A percentile compares a stretch with the other conserved stretches of the same genome.
Evolutionary conservation across 2,329 filamentous ascomycete species (phyloP).

Genomic region (Fusarium oxysporum): DNA sequence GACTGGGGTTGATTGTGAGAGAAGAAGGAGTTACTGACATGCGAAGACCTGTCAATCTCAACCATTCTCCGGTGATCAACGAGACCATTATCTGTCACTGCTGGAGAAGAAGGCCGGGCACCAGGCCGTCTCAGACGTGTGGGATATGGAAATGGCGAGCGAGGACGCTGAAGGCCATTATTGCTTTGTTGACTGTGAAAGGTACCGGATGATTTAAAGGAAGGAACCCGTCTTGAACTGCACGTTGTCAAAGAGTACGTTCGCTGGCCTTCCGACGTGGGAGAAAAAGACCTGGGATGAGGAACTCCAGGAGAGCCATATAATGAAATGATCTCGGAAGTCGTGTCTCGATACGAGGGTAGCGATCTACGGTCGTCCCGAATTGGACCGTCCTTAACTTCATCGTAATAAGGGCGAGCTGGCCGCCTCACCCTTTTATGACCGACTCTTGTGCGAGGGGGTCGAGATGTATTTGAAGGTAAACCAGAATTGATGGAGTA

Average conservation of each 20-base stretch:
- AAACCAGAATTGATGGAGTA: constrained; percentile 62
- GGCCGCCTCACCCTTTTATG: constrained; percentile 47
- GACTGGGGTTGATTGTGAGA: background rate
- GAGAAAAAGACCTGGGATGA: constrained; percentile 56
- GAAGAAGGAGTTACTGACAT: constrained; percentile 51
- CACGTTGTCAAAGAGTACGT: constrained; percentile 68
- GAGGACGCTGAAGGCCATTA: constrained; percentile 61
- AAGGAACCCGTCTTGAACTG: constrained; percentile 59
- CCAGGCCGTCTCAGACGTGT: constrained; percentile 67
- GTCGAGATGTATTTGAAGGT: constrained; percentile 49
- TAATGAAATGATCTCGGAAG: constrained; percentile 67
- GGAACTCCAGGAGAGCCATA: constrained; percentile 64
- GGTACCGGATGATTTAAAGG: constrained; percentile 60
- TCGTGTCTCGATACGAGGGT: constrained; percentile 63
- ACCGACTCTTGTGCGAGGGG: constrained; percentile 46
- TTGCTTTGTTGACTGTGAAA: constrained; percentile 60
- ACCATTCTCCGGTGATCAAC: constrained; percentile 64
- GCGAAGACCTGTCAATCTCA: constrained; percentile 61
- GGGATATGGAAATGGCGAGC: constrained; percentile 70
- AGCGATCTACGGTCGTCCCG: constrained; percentile 58
- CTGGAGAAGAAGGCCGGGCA: constrained; percentile 61
- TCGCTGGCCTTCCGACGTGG: constrained; percentile 58
- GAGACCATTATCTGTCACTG: constrained; percentile 59
- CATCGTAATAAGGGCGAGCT: constrained; percentile 46
- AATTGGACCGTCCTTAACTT: constrained; percentile 47